A percentile compares a stretch with the other conserved stretches of the same genome.
Evolutionary conservation across 2,329 filamentous ascomycete genomes (phyloP).

Genomic region (Trichoderma sp.): DNA sequence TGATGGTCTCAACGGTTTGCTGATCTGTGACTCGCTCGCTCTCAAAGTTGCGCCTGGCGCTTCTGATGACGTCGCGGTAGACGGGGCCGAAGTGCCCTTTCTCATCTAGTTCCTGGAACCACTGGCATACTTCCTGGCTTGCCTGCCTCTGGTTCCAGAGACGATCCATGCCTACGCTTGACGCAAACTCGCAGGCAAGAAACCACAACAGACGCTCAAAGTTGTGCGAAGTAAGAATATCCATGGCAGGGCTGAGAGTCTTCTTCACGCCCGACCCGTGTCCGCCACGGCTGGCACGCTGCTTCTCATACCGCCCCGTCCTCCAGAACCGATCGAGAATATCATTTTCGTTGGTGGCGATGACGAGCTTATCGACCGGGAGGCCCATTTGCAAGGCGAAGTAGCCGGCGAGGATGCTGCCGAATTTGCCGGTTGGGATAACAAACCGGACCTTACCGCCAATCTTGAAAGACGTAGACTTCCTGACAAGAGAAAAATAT

Average conservation of each 20-base stretch:
- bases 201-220: conserved; percentile 97
- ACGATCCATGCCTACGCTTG: conserved; percentile 58
- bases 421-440: conserved; percentile 94
- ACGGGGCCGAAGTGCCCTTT: conserved; percentile 79
- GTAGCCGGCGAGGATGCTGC: conserved; percentile 89
- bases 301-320: conserved; percentile 85
- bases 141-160: conserved; percentile 65
- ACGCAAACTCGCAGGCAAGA: conserved; percentile 70
- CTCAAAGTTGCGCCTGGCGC: conserved; percentile 71
- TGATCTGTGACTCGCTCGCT: conserved; percentile 69
- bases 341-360: conserved; percentile 96
- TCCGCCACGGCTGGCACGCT: conserved; percentile 48
- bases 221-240: conserved; percentile 93
- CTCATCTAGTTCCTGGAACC: conserved; percentile 77
- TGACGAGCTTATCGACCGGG: conserved; percentile 80
- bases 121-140: conserved; percentile 71
- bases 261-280: conserved; percentile 69
- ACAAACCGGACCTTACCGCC: conserved; percentile 76
- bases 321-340: conserved; percentile 95
- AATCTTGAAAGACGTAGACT: conserved; percentile 57
- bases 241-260: conserved; percentile 93
- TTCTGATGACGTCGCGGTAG: conserved; percentile 66
- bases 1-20: conserved; percentile 65
- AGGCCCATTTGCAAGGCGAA: conserved; percentile 90
- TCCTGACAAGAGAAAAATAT: conserved; percentile 75